Conservation (phyloP, 2,329 filamentous ascomycete genomes). For the Cytospora paraplurivora region DNA sequence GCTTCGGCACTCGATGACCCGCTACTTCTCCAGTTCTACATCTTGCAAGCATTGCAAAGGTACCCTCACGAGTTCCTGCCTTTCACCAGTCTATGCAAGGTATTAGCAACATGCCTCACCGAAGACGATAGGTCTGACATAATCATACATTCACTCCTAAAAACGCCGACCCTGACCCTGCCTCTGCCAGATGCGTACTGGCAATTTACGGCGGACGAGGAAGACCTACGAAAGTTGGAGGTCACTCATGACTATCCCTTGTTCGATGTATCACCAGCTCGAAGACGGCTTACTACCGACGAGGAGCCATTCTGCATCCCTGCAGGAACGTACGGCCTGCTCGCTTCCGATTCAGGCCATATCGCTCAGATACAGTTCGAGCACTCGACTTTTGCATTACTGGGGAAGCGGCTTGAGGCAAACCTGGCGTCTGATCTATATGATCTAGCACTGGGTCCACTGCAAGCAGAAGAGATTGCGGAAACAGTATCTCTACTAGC, state of each 20-base stretch:
- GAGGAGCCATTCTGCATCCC: slow-evolving; percentile 62
- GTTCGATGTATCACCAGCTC: slow-evolving; percentile 53
- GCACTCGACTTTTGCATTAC: slow-evolving; percentile 78
- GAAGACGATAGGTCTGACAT: slow-evolving; percentile 43
- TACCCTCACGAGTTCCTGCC: slow-evolving; percentile 86
- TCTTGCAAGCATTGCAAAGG: slow-evolving; percentile 70
- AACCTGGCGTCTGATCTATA: slow-evolving; percentile 61
- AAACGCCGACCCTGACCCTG: slow-evolving; percentile 75
- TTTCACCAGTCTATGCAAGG: slow-evolving; percentile 72
- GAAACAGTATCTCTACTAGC: slow-evolving; percentile 77
- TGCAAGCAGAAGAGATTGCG: slow-evolving; percentile 64
- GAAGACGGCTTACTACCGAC: slow-evolving; percentile 48
- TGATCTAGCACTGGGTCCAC: slow-evolving; percentile 52
- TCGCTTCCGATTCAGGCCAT: slow-evolving; percentile 76
- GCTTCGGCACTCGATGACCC: slow-evolving; percentile 55
- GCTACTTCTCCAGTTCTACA: slow-evolving; percentile 58
- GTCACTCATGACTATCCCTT: slow-evolving; percentile 66
- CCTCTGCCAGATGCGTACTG: slow-evolving; percentile 72
- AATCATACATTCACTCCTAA: slow-evolving; percentile 62
- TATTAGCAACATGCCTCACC: slow-evolving; percentile 56
- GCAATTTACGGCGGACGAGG: slow-evolving; percentile 78
- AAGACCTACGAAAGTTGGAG: slow-evolving; percentile 77
- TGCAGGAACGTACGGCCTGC: slow-evolving; percentile 66
- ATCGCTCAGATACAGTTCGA: slow-evolving; percentile 75
- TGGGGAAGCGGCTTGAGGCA: slow-evolving; percentile 75